Evolutionary conservation across 495 filamentous ascomycete genomes (phyloP).

Genomic region (Aspergillus nanangensis): DNA sequence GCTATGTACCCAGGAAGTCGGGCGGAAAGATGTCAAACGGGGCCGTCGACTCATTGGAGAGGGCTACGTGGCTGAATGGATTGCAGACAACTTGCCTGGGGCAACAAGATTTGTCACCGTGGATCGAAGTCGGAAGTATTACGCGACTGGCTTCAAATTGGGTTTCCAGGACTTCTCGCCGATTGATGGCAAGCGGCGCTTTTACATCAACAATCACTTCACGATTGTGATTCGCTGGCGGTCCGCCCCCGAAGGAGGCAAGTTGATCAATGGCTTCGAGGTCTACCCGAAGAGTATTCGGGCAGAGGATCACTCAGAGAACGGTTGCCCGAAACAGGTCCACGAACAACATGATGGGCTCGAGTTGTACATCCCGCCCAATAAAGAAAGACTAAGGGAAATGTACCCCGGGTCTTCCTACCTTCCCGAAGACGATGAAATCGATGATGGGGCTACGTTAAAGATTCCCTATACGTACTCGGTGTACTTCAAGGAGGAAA

Average conservation of each 20-base stretch:
- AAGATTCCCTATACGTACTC: constrained; percentile 88
- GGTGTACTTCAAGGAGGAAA: constrained; percentile 86
- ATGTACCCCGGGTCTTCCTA: constrained; percentile 60
- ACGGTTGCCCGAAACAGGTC: constrained; percentile 65
- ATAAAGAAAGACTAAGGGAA: constrained; percentile 50
- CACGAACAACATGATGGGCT: constrained; percentile 58
- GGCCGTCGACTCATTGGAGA: constrained; percentile 72
- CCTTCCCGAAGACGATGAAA: constrained; percentile 47
- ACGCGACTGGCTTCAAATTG: constrained; percentile 92
- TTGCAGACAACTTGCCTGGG: constrained; percentile 90
- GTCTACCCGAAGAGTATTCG: constrained; percentile 86
- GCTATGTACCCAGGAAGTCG: constrained; percentile 67
- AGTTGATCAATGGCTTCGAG: constrained; percentile 88
- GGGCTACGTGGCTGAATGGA: constrained; percentile 93
- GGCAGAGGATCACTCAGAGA: constrained; percentile 50
- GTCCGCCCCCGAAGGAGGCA: constrained; percentile 67
- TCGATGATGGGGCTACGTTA: constrained; percentile 65
- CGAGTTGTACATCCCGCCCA: constrained; percentile 62
- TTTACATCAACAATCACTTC: constrained; percentile 88
- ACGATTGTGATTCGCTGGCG: constrained; percentile 85
- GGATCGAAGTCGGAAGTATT: constrained; percentile 85
- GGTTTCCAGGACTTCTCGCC: constrained; percentile 69
- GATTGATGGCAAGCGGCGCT: constrained; percentile 56
- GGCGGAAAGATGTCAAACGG: constrained; percentile 61
- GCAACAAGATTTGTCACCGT: constrained; percentile 91